Percentiles rank a stretch among this genome's conserved stretches.
These are phyloP conservation scores for Dichotomocladium elegans DNA, from an alignment of 371 early-diverging fungal genomes.

Conservation along the genomic window DNA sequence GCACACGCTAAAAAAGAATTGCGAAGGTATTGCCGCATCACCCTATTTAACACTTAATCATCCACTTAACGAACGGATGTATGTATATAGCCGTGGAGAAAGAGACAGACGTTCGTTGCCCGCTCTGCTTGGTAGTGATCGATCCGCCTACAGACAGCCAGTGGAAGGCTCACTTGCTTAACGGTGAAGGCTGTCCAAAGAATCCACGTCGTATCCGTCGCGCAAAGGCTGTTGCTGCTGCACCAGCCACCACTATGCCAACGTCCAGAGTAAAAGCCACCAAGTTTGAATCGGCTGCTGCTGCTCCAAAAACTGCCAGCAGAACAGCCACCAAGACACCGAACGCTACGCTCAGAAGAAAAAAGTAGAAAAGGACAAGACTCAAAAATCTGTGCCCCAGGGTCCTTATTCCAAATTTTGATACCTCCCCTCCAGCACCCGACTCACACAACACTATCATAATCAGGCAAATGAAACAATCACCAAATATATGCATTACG, in stretches of 20 bases:
- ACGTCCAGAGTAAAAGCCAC: not conserved
- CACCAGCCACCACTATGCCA: not conserved
- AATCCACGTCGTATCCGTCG: conserved; percentile 21
- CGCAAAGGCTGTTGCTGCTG: conserved; percentile 6
- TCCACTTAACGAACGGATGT: conserved; percentile 3
- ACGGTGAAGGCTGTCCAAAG: conserved; percentile 52
- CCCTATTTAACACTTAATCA: no score
- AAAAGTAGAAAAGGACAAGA: conserved; percentile 7
- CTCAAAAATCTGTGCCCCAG: no score
- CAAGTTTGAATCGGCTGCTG: not conserved
- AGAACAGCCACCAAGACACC: not conserved
- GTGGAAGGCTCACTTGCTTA: conserved; percentile 66
- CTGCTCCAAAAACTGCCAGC: not conserved
- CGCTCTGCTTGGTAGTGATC: conserved; percentile 58
- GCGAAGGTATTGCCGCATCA: no score
- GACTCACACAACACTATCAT: not conserved
- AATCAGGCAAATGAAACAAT: not conserved
- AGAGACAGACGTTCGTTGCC: conserved; percentile 50
- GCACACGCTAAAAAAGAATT: conserved; percentile 48
- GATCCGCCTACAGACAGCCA: conserved; percentile 55
- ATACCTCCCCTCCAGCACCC: not conserved
- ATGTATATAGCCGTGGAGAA: conserved; percentile 4
- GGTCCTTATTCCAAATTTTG: no score
- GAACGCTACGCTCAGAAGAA: conserved; percentile 6
- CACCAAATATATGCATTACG: not conserved